Conservation (phyloP, 148 eudicot species). For the Chenopodium suecicum region DNA sequence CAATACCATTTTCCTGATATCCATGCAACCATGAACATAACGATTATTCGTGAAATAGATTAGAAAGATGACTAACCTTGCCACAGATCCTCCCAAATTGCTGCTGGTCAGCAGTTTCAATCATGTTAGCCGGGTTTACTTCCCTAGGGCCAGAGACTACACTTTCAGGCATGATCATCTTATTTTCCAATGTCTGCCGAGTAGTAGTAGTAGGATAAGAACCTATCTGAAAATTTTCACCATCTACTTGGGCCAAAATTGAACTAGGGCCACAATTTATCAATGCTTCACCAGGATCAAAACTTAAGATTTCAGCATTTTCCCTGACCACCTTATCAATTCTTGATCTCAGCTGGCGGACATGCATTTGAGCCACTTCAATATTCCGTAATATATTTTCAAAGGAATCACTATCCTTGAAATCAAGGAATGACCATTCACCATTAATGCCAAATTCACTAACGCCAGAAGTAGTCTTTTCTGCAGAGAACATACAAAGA, state of each 20-base stretch:
- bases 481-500: slow-evolving; percentile 11
- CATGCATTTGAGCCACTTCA: slow-evolving; percentile 41
- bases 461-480: slow-evolving; percentile 26
- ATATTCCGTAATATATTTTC: slow-evolving; percentile 59
- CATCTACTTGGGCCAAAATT: slow-evolving; percentile 26
- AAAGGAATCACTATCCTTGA: slow-evolving; percentile 43
- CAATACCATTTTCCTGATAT: too few species aligned
- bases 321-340: slow-evolving; percentile 48
- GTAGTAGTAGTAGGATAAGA: slow-evolving; percentile 36
- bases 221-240: slow-evolving; percentile 24
- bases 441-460: slow-evolving; percentile 32
- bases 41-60: neutral
- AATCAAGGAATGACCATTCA: slow-evolving; percentile 41
- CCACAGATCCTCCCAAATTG: slow-evolving; percentile 27
- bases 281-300: slow-evolving; percentile 31
- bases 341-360: slow-evolving; percentile 46
- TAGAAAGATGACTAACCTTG: slow-evolving; percentile 44
- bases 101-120: slow-evolving; percentile 38
- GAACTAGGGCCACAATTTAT: slow-evolving; percentile 34
- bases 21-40: neutral
- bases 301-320: slow-evolving; percentile 35
- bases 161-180: slow-evolving; percentile 41
- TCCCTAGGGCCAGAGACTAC: slow-evolving; percentile 40
- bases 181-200: slow-evolving; percentile 30
- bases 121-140: slow-evolving; percentile 31